phyloP scores from a whole-genome alignment of 306 rosid species.

The Glycyrrhiza uralensis region DNA sequence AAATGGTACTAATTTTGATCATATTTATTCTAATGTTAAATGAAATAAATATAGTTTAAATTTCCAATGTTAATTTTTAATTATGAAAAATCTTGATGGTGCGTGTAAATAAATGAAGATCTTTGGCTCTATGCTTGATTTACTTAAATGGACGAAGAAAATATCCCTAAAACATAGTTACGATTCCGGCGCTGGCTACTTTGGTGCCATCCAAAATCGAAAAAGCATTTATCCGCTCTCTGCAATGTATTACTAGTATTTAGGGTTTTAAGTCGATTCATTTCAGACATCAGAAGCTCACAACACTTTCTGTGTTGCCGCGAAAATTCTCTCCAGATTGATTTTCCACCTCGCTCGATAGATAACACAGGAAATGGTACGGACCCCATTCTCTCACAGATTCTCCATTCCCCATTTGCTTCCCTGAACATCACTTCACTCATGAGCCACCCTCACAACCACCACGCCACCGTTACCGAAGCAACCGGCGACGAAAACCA shows the following conservation, averaged over 20 bases:
- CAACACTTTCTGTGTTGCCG: neutral
- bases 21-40: too few species aligned
- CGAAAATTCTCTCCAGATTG: neutral
- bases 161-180: too few species aligned
- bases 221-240: neutral
- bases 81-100: too few species aligned
- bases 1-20: too few species aligned
- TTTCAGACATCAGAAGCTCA: neutral
- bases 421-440: slow-evolving; percentile 29
- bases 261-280: neutral
- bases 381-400: neutral
- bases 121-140: too few species aligned
- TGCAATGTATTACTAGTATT: too few species aligned
- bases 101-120: too few species aligned
- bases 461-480: slow-evolving; percentile 21
- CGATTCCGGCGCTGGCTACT: too few species aligned
- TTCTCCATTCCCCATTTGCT: neutral
- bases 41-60: too few species aligned
- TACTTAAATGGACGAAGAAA: too few species aligned
- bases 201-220: too few species aligned
- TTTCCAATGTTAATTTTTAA: too few species aligned
- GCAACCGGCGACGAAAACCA: slow-evolving; percentile 18
- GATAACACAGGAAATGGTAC: neutral
- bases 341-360: neutral
- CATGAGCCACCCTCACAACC: slow-evolving; percentile 39